Percentiles rank a stretch among this genome's conserved stretches.
Evolutionary conservation across 768 basidiomycete genomes (phyloP).

Genomic region (Clavaria fumosa): DNA sequence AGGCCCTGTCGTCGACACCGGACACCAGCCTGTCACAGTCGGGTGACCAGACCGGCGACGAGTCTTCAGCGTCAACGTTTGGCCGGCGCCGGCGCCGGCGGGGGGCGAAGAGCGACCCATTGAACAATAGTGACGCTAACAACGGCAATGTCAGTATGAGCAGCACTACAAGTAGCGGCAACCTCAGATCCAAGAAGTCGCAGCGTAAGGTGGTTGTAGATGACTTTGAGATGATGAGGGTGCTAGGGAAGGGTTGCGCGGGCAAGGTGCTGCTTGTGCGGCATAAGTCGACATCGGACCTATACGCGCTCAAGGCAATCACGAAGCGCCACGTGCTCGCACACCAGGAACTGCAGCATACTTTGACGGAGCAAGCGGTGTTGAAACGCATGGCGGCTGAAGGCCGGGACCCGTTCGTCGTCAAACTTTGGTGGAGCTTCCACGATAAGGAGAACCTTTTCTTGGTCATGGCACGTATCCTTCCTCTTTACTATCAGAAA

Average conservation of each 20-base stretch:
- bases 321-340: slow-evolving; percentile 94
- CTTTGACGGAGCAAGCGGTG: slow-evolving; percentile 91
- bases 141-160: too few relatives aligned
- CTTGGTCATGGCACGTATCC: slow-evolving; percentile 95
- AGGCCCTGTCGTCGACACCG: slow-evolving; percentile 34
- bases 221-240: slow-evolving; percentile 96
- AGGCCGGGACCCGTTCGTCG: slow-evolving; percentile 83
- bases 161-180: too few relatives aligned
- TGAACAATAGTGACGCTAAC: too few relatives aligned
- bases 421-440: slow-evolving; percentile 94
- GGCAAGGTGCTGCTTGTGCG: slow-evolving; percentile 90
- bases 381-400: slow-evolving; percentile 87
- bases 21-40: slow-evolving; percentile 20
- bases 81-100: slow-evolving; percentile 26
- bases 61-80: slow-evolving; percentile 54
- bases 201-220: slow-evolving; percentile 67
- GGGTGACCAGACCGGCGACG: slow-evolving; percentile 45
- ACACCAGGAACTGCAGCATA: slow-evolving; percentile 93
- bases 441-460: slow-evolving; percentile 96
- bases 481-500: too few relatives aligned
- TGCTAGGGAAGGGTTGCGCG: slow-evolving; percentile 93
- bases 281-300: slow-evolving; percentile 50
- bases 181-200: slow-evolving; percentile 29
- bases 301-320: slow-evolving; percentile 95
- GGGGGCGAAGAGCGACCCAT: slow-evolving; percentile 24